phyloP scores from a whole-genome alignment of 139 green algal genomes.

The Chloropicon primus region DNA sequence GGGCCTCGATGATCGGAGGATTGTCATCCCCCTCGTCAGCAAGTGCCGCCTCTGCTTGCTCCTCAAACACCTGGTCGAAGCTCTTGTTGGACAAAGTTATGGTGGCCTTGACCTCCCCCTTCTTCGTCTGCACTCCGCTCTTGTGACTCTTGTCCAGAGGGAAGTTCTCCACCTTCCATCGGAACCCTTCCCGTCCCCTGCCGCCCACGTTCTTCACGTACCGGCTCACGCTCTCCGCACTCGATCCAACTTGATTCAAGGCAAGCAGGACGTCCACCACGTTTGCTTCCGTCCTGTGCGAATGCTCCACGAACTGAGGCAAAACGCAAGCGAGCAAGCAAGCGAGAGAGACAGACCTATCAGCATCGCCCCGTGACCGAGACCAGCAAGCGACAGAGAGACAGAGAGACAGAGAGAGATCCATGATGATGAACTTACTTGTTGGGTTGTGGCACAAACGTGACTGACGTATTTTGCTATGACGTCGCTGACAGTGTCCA shows the following conservation, averaged over 20 bases:
- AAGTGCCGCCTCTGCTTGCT: background rate
- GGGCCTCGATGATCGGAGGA: background rate
- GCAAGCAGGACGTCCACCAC: background rate
- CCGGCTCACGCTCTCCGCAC: background rate
- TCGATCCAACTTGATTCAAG: background rate
- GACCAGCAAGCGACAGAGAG: no score
- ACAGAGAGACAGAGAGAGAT: no score
- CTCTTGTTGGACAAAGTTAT: background rate
- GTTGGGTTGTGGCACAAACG: background rate
- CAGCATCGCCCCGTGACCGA: no score
- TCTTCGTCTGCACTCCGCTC: no score
- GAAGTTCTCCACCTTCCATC: background rate
- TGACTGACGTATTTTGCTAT: background rate
- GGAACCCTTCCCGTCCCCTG: background rate
- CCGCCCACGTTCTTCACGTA: background rate
- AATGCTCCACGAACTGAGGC: background rate
- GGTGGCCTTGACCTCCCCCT: background rate
- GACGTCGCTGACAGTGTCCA: background rate
- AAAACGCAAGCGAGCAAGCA: no score
- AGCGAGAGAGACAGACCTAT: no score
- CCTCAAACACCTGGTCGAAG: background rate
- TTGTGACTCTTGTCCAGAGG: background rate
- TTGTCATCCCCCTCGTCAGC: background rate
- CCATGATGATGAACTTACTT: no score
- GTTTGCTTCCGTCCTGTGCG: background rate